Percentiles rank a stretch among this genome's conserved stretches.
phyloP scores from a whole-genome alignment of 305 asterid species.

The Andrographis paniculata region DNA sequence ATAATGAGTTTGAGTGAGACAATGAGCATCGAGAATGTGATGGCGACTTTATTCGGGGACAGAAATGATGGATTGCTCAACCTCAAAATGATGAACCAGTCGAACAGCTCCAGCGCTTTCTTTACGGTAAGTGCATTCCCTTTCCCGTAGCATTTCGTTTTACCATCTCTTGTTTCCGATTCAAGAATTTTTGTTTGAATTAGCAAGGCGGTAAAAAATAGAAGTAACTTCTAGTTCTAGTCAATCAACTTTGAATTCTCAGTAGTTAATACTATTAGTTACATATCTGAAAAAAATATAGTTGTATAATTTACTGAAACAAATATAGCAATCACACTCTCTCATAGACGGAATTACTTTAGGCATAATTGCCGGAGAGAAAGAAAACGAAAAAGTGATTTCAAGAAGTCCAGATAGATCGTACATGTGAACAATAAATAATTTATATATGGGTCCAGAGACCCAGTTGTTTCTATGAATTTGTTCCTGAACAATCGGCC shows the following conservation, averaged over 20 bases:
- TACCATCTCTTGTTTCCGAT: not conserved
- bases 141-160: not conserved
- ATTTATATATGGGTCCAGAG: too few relatives aligned
- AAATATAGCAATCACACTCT: too few relatives aligned
- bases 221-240: not conserved
- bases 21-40: conserved; percentile 31
- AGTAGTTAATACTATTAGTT: too few relatives aligned
- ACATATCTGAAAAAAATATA: too few relatives aligned
- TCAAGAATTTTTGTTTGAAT: not conserved
- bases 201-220: not conserved
- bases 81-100: conserved; percentile 18
- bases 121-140: conserved; percentile 27
- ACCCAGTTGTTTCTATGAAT: too few relatives aligned
- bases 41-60: conserved; percentile 30
- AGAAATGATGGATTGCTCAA: conserved; percentile 27
- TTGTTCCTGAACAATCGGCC: too few relatives aligned
- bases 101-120: conserved; percentile 31
- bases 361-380: too few relatives aligned
- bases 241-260: not conserved
- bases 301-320: too few relatives aligned
- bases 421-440: too few relatives aligned
- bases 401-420: too few relatives aligned
- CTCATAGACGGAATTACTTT: too few relatives aligned
- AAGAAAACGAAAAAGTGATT: too few relatives aligned
- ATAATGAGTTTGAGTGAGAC: conserved; percentile 48